Evolutionary conservation across 495 filamentous ascomycete species (phyloP).

Genomic region (Paragyromitra xinjiangensis): DNA sequence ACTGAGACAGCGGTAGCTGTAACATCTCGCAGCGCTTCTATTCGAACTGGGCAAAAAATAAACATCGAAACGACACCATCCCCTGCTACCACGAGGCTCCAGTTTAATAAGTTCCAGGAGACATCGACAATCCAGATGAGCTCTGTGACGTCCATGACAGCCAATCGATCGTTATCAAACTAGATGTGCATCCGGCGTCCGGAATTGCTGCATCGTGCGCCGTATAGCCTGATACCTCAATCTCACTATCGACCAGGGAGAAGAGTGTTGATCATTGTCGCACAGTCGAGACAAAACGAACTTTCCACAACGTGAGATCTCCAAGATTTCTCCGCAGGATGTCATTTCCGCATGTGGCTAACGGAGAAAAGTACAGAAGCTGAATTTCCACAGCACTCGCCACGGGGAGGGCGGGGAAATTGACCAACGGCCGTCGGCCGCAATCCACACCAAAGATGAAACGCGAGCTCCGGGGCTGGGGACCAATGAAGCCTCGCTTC

Average conservation of each 20-base stretch:
- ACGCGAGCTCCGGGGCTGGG: constrained; percentile 24
- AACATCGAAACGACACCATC: not conserved
- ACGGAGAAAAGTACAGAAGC: not conserved
- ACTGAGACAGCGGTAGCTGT: constrained; percentile 23
- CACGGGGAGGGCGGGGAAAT: not conserved
- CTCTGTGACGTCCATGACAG: not conserved
- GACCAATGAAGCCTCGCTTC: constrained; percentile 33
- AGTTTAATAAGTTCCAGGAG: constrained; percentile 4
- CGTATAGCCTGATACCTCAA: not conserved
- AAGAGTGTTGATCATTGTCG: not conserved
- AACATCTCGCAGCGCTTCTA: constrained; percentile 2
- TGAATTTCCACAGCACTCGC: constrained; percentile 7
- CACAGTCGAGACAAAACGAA: constrained; percentile 3
- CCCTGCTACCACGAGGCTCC: constrained; percentile 12
- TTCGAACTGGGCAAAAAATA: not conserved
- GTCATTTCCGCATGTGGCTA: constrained; percentile 6
- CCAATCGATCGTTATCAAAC: constrained; percentile 6
- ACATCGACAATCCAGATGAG: not conserved
- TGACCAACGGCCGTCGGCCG: constrained; percentile 20
- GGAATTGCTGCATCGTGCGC: not conserved
- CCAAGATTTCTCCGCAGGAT: not conserved
- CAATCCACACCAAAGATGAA: constrained; percentile 17
- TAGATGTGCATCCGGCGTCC: not conserved
- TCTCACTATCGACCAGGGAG: constrained; percentile 7
- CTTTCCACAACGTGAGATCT: not conserved